Percentiles rank a stretch among this genome's conserved stretches.
Evolutionary conservation across 2,329 filamentous ascomycete genomes (phyloP).

Genomic region (Thielaviopsis cerberus): DNA sequence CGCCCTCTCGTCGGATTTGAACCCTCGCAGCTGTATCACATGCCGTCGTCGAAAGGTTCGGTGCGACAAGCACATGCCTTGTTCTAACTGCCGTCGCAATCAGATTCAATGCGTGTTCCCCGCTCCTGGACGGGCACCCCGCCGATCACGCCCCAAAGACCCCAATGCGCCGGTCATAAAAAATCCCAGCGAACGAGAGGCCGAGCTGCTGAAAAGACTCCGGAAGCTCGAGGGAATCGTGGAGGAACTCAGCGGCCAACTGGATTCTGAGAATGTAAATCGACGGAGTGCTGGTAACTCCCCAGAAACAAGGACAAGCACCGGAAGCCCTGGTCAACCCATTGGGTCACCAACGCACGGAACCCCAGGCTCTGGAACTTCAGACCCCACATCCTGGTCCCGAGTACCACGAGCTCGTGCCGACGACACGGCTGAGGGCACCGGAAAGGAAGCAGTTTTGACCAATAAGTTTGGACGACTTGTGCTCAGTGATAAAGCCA

Average conservation of each 20-base stretch:
- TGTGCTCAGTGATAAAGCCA: conserved; percentile 12
- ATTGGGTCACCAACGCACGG: conserved; percentile 4
- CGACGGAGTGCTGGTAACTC: conserved; percentile 5
- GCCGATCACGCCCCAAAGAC: conserved; percentile 46
- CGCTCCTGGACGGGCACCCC: conserved; percentile 52
- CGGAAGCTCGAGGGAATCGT: conserved; percentile 61
- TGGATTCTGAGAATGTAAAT: conserved; percentile 32
- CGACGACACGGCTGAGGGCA: conserved; percentile 3
- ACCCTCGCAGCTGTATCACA: conserved; percentile 32
- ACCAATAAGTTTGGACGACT: conserved; percentile 11
- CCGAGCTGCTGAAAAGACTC: conserved; percentile 53
- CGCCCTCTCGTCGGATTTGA: conserved; percentile 18
- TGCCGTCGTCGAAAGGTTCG: conserved; percentile 46
- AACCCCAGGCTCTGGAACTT: conserved; percentile 3
- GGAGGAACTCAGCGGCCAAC: conserved; percentile 46
- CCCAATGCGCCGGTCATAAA: conserved; percentile 40
- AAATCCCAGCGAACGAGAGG: conserved; percentile 43
- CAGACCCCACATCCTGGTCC: neutral
- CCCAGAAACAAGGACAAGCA: conserved; percentile 3
- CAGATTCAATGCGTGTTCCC: conserved; percentile 57
- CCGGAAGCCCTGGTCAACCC: conserved; percentile 1
- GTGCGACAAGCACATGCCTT: conserved; percentile 62
- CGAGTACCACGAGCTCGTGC: neutral
- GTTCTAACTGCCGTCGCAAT: conserved; percentile 54
- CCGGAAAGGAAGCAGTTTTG: conserved; percentile 2